Evolutionary conservation across 2,329 filamentous ascomycete genomes (phyloP).

Genomic region (Penicillium freii): DNA sequence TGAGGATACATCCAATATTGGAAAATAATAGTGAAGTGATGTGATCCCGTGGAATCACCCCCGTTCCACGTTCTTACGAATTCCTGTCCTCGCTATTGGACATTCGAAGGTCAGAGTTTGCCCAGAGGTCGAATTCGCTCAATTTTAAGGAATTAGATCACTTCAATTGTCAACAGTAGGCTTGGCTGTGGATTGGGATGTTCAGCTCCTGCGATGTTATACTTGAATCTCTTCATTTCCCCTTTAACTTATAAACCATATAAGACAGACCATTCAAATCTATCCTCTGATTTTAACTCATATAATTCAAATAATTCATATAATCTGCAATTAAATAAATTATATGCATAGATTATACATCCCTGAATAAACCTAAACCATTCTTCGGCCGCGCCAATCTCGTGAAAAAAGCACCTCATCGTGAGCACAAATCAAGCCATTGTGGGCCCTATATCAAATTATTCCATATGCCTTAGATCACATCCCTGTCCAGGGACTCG

Average conservation of each 20-base stretch:
- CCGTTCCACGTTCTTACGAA: not conserved
- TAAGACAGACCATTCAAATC: no score
- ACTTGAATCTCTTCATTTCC: not conserved
- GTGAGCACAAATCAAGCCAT: constrained; percentile 19
- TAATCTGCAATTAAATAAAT: not conserved
- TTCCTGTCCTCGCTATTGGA: not conserved
- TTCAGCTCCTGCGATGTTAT: no score
- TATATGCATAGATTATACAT: not conserved
- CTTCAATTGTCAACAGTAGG: no score
- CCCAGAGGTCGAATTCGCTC: not conserved
- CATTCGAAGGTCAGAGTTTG: not conserved
- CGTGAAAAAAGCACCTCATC: constrained; percentile 23
- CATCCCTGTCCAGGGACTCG: not conserved
- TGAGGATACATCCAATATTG: not conserved
- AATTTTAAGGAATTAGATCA: not conserved
- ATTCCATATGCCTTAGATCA: not conserved
- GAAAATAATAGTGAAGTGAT: not conserved
- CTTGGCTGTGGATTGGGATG: no score
- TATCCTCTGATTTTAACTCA: not conserved
- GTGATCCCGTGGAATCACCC: not conserved
- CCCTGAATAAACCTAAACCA: no score
- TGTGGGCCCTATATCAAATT: constrained; percentile 4
- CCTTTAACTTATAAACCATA: not conserved
- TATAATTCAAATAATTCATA: not conserved
- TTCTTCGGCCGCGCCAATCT: no score